These are phyloP conservation scores for Verticillium nonalfalfae DNA, from an alignment of 2,329 filamentous ascomycete genomes.

Conservation along the genomic window DNA sequence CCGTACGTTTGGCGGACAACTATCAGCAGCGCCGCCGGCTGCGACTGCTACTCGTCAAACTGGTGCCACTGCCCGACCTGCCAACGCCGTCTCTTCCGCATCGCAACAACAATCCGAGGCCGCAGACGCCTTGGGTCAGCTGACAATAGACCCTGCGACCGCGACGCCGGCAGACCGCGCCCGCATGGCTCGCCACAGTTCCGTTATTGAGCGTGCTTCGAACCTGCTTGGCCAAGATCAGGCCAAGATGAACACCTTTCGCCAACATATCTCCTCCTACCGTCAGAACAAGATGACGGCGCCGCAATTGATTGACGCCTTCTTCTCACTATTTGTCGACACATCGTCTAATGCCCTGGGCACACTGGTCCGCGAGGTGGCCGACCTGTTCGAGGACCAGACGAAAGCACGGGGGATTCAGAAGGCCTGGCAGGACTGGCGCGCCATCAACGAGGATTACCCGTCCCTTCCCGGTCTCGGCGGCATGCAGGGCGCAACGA, in stretches of 20 bases:
- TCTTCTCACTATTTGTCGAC: constrained; percentile 78
- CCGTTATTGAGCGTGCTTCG: constrained; percentile 79
- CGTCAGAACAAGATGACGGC: constrained; percentile 64
- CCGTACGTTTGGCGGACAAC: constrained; percentile 78
- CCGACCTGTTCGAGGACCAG: constrained; percentile 85
- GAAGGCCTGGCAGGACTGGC: constrained; percentile 91
- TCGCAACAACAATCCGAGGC: constrained; percentile 10
- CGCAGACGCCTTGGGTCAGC: constrained; percentile 37
- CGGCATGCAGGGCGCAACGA: constrained; percentile 58
- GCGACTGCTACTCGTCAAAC: constrained; percentile 7
- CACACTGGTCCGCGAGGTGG: constrained; percentile 83
- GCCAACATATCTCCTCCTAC: constrained; percentile 72
- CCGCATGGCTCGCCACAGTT: constrained; percentile 69
- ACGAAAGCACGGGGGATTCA: constrained; percentile 66
- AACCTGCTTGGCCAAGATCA: constrained; percentile 74
- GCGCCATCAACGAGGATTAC: constrained; percentile 92
- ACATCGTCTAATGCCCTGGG: constrained; percentile 74
- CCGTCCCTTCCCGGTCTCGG: constrained; percentile 75
- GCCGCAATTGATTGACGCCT: constrained; percentile 73
- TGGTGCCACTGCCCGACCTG: constrained; percentile 1
- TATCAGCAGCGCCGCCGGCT: constrained; percentile 42
- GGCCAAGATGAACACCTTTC: constrained; percentile 71
- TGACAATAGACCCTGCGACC: constrained; percentile 44
- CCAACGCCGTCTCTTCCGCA: constrained; percentile 9
- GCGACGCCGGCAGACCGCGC: constrained; percentile 70